phyloP scores from a whole-genome alignment of 108 stramenopile genomes.

The Thalassiosira profunda region DNA sequence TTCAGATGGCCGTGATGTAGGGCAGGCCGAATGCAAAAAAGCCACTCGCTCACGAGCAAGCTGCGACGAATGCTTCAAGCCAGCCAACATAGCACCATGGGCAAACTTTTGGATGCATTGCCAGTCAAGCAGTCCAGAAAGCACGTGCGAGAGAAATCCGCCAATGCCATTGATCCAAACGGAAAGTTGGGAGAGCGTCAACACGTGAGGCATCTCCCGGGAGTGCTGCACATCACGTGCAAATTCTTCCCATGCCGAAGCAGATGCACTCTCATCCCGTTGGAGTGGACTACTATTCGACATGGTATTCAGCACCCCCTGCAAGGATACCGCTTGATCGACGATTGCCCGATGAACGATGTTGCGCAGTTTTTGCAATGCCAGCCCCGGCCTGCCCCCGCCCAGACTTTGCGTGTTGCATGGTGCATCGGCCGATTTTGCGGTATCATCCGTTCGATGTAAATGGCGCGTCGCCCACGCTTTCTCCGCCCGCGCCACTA shows the following conservation, averaged over 20 bases:
- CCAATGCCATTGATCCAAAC: conserved; percentile 29
- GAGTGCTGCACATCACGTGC: conserved; percentile 21
- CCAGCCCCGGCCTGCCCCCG: conserved; percentile 4
- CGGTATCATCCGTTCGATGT: not conserved
- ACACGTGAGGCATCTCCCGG: not conserved
- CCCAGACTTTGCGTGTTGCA: not conserved
- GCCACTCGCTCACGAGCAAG: conserved; percentile 19
- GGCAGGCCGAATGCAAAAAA: conserved; percentile 28
- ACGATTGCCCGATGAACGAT: conserved; percentile 29
- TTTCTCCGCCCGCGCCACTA: conserved; percentile 23
- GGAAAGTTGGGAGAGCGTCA: conserved; percentile 44
- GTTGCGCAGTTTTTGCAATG: conserved; percentile 25
- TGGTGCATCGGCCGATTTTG: not conserved
- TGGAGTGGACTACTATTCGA: not conserved
- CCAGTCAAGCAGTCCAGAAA: not conserved
- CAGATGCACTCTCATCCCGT: no score
- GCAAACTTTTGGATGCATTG: not conserved
- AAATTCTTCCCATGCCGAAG: conserved; percentile 42
- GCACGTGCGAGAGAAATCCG: conserved; percentile 3
- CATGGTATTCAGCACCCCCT: not conserved
- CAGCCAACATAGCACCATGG: not conserved
- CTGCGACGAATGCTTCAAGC: conserved; percentile 7
- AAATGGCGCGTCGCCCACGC: conserved; percentile 12
- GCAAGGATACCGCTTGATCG: conserved; percentile 30
- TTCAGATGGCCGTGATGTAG: not conserved